Percentiles rank a stretch among this genome's conserved stretches.
Evolutionary conservation across 1,284 basidiomycete genomes (phyloP).

Genomic region (Cystobasidium sp.): DNA sequence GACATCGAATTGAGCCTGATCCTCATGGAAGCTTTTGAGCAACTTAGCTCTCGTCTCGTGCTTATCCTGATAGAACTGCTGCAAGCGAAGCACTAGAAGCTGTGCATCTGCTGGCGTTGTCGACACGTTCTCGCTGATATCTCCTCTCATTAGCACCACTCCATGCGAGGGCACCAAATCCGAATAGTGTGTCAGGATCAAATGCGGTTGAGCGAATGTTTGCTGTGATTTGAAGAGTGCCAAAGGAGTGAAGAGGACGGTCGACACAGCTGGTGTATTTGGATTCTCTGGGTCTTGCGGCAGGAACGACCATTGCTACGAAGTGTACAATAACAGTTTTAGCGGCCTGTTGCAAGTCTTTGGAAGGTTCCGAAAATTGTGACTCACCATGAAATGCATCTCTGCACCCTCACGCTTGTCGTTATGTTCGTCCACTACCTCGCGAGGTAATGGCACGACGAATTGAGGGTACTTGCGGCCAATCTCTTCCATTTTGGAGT

Average conservation of each 20-base stretch:
- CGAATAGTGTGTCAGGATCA: slow-evolving; percentile 90
- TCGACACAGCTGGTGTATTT: slow-evolving; percentile 56
- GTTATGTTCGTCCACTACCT: slow-evolving; percentile 56
- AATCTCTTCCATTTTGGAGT: slow-evolving; percentile 69
- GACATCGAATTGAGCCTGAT: slow-evolving; percentile 73
- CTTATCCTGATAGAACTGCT: slow-evolving; percentile 67
- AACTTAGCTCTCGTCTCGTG: slow-evolving; percentile 60
- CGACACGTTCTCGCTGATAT: slow-evolving; percentile 70
- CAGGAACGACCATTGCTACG: slow-evolving; percentile 55
- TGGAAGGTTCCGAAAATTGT: slow-evolving; percentile 65
- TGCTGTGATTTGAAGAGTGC: slow-evolving; percentile 89
- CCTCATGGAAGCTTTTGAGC: slow-evolving; percentile 72
- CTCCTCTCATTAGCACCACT: slow-evolving; percentile 85
- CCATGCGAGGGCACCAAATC: slow-evolving; percentile 81
- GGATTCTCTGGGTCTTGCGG: slow-evolving; percentile 63
- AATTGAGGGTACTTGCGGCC: slow-evolving; percentile 73
- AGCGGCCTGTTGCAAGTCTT: too few species aligned
- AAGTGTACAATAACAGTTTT: not conserved
- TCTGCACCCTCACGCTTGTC: slow-evolving; percentile 67
- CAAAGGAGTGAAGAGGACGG: slow-evolving; percentile 88
- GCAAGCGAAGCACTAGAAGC: slow-evolving; percentile 72
- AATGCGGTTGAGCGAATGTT: slow-evolving; percentile 86
- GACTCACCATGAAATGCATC: slow-evolving; percentile 81
- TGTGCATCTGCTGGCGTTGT: slow-evolving; percentile 77
- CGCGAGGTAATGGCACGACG: slow-evolving; percentile 74